phyloP scores from a whole-genome alignment of 2,329 filamentous ascomycete genomes.

The Cordyceps farinosa region DNA sequence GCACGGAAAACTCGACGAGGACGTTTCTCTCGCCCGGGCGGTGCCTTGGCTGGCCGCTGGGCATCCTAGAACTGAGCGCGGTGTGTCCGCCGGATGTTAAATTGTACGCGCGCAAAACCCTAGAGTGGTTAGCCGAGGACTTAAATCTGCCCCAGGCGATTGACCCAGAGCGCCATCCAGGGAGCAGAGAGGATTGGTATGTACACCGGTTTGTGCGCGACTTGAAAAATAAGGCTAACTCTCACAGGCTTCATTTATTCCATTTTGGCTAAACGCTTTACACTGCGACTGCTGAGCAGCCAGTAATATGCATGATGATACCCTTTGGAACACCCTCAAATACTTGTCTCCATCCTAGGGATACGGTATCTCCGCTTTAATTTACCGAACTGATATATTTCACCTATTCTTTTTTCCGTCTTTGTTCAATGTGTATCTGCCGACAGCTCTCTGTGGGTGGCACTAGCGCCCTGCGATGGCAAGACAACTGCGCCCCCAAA shows the following conservation, averaged over 20 bases:
- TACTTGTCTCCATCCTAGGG: not conserved
- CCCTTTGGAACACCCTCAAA: not conserved
- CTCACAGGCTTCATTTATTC: conserved; percentile 16
- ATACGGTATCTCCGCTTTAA: too few species aligned
- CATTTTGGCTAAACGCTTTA: conserved; percentile 9
- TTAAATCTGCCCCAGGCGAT: conserved; percentile 23
- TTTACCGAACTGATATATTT: too few species aligned
- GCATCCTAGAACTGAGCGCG: conserved; percentile 20
- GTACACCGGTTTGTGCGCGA: not conserved
- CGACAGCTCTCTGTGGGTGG: not conserved
- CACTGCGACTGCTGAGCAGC: not conserved
- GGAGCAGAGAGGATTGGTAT: conserved; percentile 19
- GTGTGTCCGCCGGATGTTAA: conserved; percentile 17
- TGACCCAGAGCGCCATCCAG: conserved; percentile 11
- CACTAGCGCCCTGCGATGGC: not conserved
- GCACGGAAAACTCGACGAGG: conserved; percentile 2
- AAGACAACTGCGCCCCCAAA: not conserved
- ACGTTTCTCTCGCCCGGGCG: conserved; percentile 24
- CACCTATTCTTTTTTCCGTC: too few species aligned
- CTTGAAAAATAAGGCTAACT: not conserved
- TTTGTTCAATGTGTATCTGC: not conserved
- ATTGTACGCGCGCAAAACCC: conserved; percentile 19
- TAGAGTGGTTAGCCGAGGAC: conserved; percentile 24
- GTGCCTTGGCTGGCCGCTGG: conserved; percentile 26
- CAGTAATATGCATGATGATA: not conserved